These are phyloP conservation scores for Cryptosporidium meleagridis DNA, from an alignment of 169 alveolate genomes.

Conservation along the genomic window DNA sequence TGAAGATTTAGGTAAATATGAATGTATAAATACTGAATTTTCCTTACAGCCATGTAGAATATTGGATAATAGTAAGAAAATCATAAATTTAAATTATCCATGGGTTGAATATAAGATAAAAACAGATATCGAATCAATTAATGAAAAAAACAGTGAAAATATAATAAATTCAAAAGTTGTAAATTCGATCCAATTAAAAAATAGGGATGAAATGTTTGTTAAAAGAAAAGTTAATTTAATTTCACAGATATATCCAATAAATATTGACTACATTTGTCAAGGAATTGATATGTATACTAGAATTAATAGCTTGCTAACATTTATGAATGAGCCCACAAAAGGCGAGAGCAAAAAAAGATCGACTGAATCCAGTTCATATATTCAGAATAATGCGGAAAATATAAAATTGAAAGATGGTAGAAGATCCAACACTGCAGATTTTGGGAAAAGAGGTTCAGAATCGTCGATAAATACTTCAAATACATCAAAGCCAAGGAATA, in stretches of 20 bases:
- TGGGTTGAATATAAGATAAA: slow-evolving; percentile 41
- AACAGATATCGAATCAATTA: not conserved
- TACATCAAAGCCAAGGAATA: not conserved
- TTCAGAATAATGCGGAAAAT: not conserved
- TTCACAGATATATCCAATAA: slow-evolving; percentile 66
- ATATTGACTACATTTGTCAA: slow-evolving; percentile 51
- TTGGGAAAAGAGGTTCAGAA: not conserved
- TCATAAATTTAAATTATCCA: slow-evolving; percentile 7
- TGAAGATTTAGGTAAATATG: slow-evolving; percentile 26
- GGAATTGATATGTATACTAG: slow-evolving; percentile 67
- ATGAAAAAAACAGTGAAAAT: not conserved
- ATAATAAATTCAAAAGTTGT: not conserved
- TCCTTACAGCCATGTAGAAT: slow-evolving; percentile 55
- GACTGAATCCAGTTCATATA: not conserved
- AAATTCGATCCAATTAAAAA: not conserved
- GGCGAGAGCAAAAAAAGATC: slow-evolving; percentile 27
- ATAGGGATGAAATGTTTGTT: not conserved
- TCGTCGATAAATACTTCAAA: not conserved
- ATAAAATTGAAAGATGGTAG: not conserved
- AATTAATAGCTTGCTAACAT: slow-evolving; percentile 21
- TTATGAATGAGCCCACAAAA: slow-evolving; percentile 64
- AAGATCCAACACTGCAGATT: not conserved
- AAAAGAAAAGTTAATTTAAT: slow-evolving; percentile 29
- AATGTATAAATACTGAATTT: slow-evolving; percentile 39
- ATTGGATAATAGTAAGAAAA: slow-evolving; percentile 23